Conservation (phyloP, 2,329 filamentous ascomycete genomes). For the Cladosporium velox region DNA sequence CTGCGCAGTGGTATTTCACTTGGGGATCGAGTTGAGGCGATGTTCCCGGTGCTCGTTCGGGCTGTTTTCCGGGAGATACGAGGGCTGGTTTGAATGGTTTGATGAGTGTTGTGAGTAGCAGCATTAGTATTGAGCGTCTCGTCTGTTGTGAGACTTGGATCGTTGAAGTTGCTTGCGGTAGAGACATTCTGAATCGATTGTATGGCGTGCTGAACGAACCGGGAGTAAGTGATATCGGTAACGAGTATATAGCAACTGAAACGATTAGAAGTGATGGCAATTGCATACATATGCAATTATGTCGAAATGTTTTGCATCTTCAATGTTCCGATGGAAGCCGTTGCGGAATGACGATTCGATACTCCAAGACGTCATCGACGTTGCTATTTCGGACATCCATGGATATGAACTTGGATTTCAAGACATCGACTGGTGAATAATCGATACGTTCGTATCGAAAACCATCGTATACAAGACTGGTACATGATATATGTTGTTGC, state of each 20-base stretch:
- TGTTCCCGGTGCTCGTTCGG: neutral
- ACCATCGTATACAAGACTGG: too few relatives aligned
- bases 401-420: too few relatives aligned
- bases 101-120: neutral
- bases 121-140: neutral
- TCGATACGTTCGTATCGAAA: too few relatives aligned
- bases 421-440: too few relatives aligned
- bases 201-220: neutral
- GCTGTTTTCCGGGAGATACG: neutral
- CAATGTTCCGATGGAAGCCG: neutral
- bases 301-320: neutral
- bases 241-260: too few relatives aligned
- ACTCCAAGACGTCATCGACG: conserved; percentile 6
- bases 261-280: neutral
- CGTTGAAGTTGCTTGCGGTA: neutral
- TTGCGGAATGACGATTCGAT: neutral
- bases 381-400: neutral
- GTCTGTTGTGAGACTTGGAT: neutral
- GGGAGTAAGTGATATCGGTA: neutral
- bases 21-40: conserved; percentile 44
- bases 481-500: neutral
- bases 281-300: neutral
- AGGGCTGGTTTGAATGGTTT: conserved; percentile 3
- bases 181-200: neutral
- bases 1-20: conserved; percentile 38